Evolutionary conservation across 352 stramenopile species (phyloP).

Genomic region (Pythium rhizo-oryzae): DNA sequence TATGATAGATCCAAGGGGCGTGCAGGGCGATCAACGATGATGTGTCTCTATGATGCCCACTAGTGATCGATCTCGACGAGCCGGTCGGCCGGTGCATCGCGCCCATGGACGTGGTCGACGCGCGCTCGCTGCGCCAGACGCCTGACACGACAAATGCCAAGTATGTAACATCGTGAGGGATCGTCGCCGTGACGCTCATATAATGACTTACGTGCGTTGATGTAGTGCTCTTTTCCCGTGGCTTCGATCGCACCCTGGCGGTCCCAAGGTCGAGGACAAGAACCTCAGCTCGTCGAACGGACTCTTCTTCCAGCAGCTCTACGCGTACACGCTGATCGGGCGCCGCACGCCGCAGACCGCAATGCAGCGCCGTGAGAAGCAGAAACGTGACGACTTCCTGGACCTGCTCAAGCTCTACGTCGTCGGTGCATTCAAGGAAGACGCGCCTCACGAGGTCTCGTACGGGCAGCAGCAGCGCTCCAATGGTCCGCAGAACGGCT

Average conservation of each 20-base stretch:
- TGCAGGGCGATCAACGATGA: neutral
- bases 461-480: neutral
- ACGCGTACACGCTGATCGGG: conserved; percentile 79
- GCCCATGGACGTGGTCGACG: conserved; percentile 82
- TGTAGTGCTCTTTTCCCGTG: conserved; percentile 72
- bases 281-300: conserved; percentile 68
- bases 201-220: too few relatives aligned
- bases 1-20: neutral
- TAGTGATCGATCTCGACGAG: conserved; percentile 70
- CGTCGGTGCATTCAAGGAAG: conserved; percentile 58
- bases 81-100: conserved; percentile 65
- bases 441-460: conserved; percentile 15
- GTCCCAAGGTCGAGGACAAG: conserved; percentile 49
- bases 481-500: conserved; percentile 13
- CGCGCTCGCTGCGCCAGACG: conserved; percentile 66
- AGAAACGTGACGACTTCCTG: conserved; percentile 68
- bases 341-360: conserved; percentile 50
- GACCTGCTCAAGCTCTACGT: conserved; percentile 72
- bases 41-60: neutral
- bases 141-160: conserved; percentile 63
- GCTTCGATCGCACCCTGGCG: conserved; percentile 66
- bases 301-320: conserved; percentile 86
- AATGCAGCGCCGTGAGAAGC: conserved; percentile 52
- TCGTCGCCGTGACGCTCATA: too few relatives aligned
- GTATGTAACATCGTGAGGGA: too few relatives aligned